Evolutionary conservation across 83 land plant species (phyloP).

Genomic region (Diphasiastrum complanatum): DNA sequence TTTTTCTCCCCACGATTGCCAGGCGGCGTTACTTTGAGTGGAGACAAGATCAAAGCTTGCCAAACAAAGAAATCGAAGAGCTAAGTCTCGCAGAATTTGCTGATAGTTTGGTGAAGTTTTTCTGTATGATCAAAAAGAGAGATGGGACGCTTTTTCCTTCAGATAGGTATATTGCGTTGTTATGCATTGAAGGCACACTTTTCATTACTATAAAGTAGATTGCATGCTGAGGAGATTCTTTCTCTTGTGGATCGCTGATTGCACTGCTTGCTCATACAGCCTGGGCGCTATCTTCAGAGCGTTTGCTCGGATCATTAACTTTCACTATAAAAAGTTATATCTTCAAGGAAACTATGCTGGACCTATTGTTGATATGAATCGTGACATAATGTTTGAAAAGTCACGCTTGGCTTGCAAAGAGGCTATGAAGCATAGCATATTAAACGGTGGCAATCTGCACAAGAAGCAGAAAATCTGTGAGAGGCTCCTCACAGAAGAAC

Average conservation of each 20-base stretch:
- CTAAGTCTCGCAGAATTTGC: constrained; percentile 22
- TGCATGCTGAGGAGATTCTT: not conserved
- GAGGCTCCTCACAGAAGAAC: constrained; percentile 18
- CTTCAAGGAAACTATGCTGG: constrained; percentile 25
- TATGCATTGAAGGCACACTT: not conserved
- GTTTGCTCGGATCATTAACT: constrained; percentile 23
- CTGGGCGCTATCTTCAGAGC: constrained; percentile 27
- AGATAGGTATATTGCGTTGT: constrained; percentile 12
- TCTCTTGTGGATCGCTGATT: not conserved
- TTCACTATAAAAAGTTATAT: constrained; percentile 22
- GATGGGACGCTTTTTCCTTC: constrained; percentile 28
- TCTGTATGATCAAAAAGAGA: constrained; percentile 30
- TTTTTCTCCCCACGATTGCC: not conserved
- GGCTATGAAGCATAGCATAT: constrained; percentile 30
- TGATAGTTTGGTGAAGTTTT: constrained; percentile 28
- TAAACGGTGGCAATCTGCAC: constrained; percentile 16
- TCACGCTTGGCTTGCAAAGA: constrained; percentile 28
- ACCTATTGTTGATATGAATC: constrained; percentile 26
- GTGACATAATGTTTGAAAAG: constrained; percentile 23
- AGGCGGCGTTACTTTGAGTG: constrained; percentile 30
- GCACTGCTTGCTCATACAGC: constrained; percentile 12
- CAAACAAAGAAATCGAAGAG: constrained; percentile 24
- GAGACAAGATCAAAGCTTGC: constrained; percentile 22
- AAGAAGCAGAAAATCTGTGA: constrained; percentile 18
- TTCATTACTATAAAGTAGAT: not conserved